These are phyloP conservation scores for Cenchrus fungigraminus DNA, from an alignment of 176 grass and related monocot genomes.

Conservation along the genomic window DNA sequence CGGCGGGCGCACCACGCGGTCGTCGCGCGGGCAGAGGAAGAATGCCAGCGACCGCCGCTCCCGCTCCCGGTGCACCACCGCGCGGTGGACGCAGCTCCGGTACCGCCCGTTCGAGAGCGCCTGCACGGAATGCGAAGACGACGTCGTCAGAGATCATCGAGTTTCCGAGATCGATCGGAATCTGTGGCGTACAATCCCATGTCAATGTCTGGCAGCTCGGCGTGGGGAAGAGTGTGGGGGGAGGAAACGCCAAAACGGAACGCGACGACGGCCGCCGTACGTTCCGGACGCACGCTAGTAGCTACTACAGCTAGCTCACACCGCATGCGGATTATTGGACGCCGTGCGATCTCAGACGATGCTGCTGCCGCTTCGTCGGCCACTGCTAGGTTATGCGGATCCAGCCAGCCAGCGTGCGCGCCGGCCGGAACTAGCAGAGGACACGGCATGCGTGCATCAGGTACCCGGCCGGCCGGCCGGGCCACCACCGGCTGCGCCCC, in stretches of 20 bases:
- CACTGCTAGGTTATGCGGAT: not conserved
- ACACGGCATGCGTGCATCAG: not conserved
- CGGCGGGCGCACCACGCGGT: constrained; percentile 73
- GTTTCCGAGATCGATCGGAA: not conserved
- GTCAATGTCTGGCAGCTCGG: not conserved
- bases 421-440: constrained; percentile 12
- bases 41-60: constrained; percentile 81
- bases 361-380: too few relatives aligned
- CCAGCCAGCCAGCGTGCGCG: not conserved
- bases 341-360: too few relatives aligned
- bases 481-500: not conserved
- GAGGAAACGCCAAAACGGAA: not conserved
- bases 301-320: too few relatives aligned
- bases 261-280: not conserved
- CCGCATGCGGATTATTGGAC: too few relatives aligned
- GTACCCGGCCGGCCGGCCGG: not conserved
- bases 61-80: constrained; percentile 65
- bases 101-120: constrained; percentile 86
- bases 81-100: constrained; percentile 91
- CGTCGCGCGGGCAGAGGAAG: constrained; percentile 72
- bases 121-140: constrained; percentile 22
- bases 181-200: not conserved
- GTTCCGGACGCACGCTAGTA: too few relatives aligned
- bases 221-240: not conserved
- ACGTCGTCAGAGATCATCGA: too few relatives aligned